A percentile compares a stretch with the other conserved stretches of the same genome.
These are phyloP conservation scores for Entophlyctis luteolus DNA, from an alignment of 192 early-diverging fungal genomes.

Conservation along the genomic window DNA sequence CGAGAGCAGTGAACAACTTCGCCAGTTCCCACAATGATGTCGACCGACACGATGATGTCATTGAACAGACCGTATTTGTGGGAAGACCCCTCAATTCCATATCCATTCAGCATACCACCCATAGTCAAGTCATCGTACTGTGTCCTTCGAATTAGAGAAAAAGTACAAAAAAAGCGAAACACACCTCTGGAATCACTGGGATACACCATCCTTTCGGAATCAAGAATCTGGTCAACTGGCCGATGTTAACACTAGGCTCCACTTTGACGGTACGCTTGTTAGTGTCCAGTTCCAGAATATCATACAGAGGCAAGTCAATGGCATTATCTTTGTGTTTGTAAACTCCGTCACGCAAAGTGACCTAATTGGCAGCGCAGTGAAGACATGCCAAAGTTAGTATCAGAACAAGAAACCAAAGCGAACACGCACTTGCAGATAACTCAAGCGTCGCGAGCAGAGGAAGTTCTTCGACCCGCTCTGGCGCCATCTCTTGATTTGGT, in stretches of 20 bases:
- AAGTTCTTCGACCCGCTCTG: slow-evolving; percentile 28
- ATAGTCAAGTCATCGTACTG: slow-evolving; percentile 40
- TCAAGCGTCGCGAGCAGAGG: slow-evolving; percentile 38
- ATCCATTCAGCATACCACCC: slow-evolving; percentile 41
- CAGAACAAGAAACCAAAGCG: not conserved
- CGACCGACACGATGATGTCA: slow-evolving; percentile 29
- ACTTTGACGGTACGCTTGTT: slow-evolving; percentile 27
- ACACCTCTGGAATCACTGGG: slow-evolving; percentile 33
- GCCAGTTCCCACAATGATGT: slow-evolving; percentile 35
- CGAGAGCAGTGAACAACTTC: slow-evolving; percentile 33
- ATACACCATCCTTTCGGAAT: slow-evolving; percentile 37
- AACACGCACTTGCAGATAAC: slow-evolving; percentile 21
- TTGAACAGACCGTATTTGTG: slow-evolving; percentile 45
- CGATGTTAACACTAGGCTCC: slow-evolving; percentile 38
- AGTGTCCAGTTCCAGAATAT: slow-evolving; percentile 36
- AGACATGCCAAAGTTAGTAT: not conserved
- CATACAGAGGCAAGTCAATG: slow-evolving; percentile 27
- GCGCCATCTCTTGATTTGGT: slow-evolving; percentile 31
- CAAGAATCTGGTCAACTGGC: slow-evolving; percentile 34
- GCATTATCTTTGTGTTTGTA: slow-evolving; percentile 32
- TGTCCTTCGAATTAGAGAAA: not conserved
- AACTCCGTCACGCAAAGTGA: slow-evolving; percentile 25
- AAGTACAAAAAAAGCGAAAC: not conserved
- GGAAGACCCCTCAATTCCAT: slow-evolving; percentile 39
- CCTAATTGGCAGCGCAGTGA: not conserved